A percentile compares a stretch with the other conserved stretches of the same genome.
Evolutionary conservation across 2,329 filamentous ascomycete species (phyloP).

Genomic region (Sphaerulina musiva): DNA sequence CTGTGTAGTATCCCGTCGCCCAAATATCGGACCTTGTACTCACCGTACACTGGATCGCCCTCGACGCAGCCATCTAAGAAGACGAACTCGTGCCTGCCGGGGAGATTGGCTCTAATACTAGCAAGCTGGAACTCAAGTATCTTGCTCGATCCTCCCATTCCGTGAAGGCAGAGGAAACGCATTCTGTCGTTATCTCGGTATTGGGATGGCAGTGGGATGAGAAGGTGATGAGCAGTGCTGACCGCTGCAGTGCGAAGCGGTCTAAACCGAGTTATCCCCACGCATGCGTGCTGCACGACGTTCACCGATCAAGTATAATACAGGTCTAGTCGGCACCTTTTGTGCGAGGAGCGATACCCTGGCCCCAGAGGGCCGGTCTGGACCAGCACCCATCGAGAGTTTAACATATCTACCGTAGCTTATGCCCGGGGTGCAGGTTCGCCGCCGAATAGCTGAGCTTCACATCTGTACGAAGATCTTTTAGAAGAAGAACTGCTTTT

Average conservation of each 20-base stretch:
- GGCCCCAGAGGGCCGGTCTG: neutral
- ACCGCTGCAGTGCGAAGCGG: neutral
- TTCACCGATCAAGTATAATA: no score
- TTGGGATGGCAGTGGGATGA: neutral
- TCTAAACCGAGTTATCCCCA: no score
- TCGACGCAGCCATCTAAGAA: neutral
- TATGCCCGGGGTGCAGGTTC: neutral
- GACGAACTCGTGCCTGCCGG: neutral
- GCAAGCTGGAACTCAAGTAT: neutral
- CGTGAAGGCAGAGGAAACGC: conserved; percentile 11
- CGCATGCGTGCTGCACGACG: no score
- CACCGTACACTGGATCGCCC: neutral
- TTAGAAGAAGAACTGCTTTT: neutral
- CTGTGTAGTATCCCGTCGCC: neutral
- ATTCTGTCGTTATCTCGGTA: neutral
- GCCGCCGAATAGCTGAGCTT: neutral
- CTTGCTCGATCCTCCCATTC: conserved; percentile 1
- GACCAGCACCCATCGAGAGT: neutral
- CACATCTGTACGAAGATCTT: neutral
- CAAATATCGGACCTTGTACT: neutral
- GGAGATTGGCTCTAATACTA: neutral
- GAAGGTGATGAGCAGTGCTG: neutral
- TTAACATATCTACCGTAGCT: neutral
- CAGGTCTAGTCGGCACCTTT: neutral
- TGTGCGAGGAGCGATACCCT: neutral